phyloP scores from a whole-genome alignment of 148 eudicot species.

The Selenicereus undatus region DNA sequence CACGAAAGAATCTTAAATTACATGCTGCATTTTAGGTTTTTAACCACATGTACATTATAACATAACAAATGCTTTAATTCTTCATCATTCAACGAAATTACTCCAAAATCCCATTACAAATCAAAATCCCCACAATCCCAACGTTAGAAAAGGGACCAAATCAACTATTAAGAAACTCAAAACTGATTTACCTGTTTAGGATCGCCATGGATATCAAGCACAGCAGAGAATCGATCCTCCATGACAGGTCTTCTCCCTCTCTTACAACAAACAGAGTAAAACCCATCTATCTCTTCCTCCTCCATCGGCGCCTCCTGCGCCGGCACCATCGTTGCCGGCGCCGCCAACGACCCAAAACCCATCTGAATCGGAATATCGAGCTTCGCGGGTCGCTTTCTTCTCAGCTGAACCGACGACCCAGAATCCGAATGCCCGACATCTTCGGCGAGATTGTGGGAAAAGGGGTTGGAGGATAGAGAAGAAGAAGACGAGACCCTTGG shows the following conservation, averaged over 20 bases:
- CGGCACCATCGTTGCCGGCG: slow-evolving; percentile 27
- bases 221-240: slow-evolving; percentile 83
- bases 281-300: slow-evolving; percentile 69
- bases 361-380: slow-evolving; percentile 54
- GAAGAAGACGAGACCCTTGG: slow-evolving; percentile 26
- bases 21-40: background rate
- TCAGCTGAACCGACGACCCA: slow-evolving; percentile 33
- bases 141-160: background rate
- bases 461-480: slow-evolving; percentile 32
- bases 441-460: slow-evolving; percentile 17
- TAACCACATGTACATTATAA: background rate
- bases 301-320: slow-evolving; percentile 24
- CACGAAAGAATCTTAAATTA: background rate
- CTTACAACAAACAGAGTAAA: slow-evolving; percentile 73
- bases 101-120: background rate
- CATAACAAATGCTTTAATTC: background rate
- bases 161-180: background rate
- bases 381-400: slow-evolving; percentile 76
- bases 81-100: background rate
- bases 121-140: background rate
- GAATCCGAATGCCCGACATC: slow-evolving; percentile 20
- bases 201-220: slow-evolving; percentile 42
- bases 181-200: slow-evolving; percentile 60
- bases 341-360: slow-evolving; percentile 23
- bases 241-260: slow-evolving; percentile 72